These are phyloP conservation scores for Talaromyces liani DNA, from an alignment of 495 filamentous ascomycete species.

Conservation along the genomic window DNA sequence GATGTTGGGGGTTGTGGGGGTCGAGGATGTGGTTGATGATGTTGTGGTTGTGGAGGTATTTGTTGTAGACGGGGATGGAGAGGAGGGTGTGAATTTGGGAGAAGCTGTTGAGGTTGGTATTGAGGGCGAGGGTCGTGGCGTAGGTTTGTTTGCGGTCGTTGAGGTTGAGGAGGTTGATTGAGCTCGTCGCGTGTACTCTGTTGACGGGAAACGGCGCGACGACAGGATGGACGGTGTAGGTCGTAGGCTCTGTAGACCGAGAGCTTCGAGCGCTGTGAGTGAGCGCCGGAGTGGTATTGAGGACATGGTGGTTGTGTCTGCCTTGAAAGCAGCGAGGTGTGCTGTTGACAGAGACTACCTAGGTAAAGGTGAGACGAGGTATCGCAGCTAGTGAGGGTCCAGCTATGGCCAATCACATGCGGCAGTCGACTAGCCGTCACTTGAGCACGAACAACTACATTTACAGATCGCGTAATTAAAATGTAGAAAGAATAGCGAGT, in stretches of 20 bases:
- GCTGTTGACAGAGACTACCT: not conserved
- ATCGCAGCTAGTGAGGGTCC: not conserved
- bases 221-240: not conserved
- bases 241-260: not conserved
- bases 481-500: not conserved
- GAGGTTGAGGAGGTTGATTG: constrained; percentile 5
- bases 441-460: not conserved
- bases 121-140: not conserved
- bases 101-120: not conserved
- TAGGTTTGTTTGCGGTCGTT: constrained; percentile 14
- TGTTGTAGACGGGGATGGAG: constrained; percentile 10
- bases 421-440: not conserved
- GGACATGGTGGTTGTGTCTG: constrained; percentile 1
- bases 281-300: not conserved
- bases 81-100: not conserved
- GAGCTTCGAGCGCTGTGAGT: constrained; percentile 1
- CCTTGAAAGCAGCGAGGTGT: not conserved
- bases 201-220: not conserved
- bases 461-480: not conserved
- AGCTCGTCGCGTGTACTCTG: not conserved
- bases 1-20: constrained; percentile 38
- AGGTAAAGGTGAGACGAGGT: not conserved
- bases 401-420: constrained; percentile 13
- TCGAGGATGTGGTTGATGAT: not conserved
- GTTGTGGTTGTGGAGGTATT: constrained; percentile 6